Evolutionary conservation across 306 rosid species (phyloP).

Genomic region (Cercis canadensis): DNA sequence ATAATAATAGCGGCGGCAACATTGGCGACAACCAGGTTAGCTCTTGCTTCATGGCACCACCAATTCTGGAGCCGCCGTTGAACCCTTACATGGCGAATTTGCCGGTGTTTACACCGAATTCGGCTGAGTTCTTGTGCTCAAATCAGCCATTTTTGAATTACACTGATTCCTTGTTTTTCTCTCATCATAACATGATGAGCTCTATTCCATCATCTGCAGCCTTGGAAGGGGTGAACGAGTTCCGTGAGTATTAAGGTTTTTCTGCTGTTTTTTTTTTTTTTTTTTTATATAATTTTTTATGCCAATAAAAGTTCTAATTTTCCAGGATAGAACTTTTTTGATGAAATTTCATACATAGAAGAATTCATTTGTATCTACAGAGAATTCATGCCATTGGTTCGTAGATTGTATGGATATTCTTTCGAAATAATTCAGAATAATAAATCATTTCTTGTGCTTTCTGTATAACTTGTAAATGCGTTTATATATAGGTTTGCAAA

Average conservation of each 20-base stretch:
- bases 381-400: too few relatives aligned
- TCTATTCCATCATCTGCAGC: conserved; percentile 39
- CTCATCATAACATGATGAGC: conserved; percentile 40
- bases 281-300: conserved; percentile 13
- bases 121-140: conserved; percentile 47
- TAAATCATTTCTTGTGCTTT: too few relatives aligned
- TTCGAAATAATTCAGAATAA: conserved; percentile 1
- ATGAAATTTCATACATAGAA: background rate
- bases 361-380: background rate
- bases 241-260: conserved; percentile 38
- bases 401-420: too few relatives aligned
- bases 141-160: conserved; percentile 49
- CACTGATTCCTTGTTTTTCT: conserved; percentile 44
- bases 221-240: conserved; percentile 41
- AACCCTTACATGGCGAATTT: conserved; percentile 52
- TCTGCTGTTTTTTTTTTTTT: too few relatives aligned
- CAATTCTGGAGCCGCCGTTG: conserved; percentile 39
- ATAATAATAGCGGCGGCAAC: conserved; percentile 48
- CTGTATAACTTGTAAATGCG: too few relatives aligned
- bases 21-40: conserved; percentile 51
- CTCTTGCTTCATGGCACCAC: conserved; percentile 50
- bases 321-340: conserved; percentile 41
- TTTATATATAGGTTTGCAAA: too few relatives aligned
- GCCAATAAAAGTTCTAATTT: conserved; percentile 50
- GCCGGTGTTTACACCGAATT: conserved; percentile 38